Evolutionary conservation across 176 grass and related monocot genomes (phyloP).

Genomic region (Avena eriantha): DNA sequence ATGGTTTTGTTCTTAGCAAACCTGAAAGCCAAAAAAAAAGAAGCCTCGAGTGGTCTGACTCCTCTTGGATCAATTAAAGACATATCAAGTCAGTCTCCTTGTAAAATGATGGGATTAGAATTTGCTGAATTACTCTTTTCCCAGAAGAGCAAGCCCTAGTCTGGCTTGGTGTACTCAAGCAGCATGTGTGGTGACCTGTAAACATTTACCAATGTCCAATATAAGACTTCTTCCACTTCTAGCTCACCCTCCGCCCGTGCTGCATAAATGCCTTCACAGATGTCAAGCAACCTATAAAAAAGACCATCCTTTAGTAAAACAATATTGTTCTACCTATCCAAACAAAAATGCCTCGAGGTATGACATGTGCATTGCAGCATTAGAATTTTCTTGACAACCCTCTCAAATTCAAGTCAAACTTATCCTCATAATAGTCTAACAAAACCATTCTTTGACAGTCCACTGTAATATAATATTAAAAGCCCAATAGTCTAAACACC

Average conservation of each 20-base stretch:
- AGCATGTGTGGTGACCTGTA: conserved; percentile 96
- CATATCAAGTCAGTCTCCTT: conserved; percentile 26
- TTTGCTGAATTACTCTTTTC: not conserved
- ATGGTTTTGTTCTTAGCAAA: conserved; percentile 9
- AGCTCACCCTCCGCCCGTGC: conserved; percentile 92
- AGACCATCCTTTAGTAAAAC: conserved; percentile 9
- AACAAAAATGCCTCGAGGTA: not conserved
- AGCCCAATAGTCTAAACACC: not conserved
- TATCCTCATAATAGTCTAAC: not conserved
- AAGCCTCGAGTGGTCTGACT: not conserved
- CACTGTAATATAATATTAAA: not conserved
- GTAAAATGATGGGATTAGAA: conserved; percentile 23
- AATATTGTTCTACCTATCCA: not conserved
- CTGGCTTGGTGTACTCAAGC: conserved; percentile 88
- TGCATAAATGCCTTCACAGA: conserved; percentile 97
- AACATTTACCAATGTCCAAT: conserved; percentile 93
- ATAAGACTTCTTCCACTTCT: conserved; percentile 96
- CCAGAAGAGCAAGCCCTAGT: conserved; percentile 26
- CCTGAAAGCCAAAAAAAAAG: not conserved
- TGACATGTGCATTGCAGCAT: conserved; percentile 22
- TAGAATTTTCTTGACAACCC: not conserved
- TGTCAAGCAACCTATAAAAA: conserved; percentile 81
- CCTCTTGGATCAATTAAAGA: conserved; percentile 4
- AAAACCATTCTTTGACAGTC: not conserved
- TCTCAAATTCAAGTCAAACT: not conserved